Evolutionary conservation across 1,284 basidiomycete genomes (phyloP).

Genomic region (Amylostereum areolatum): DNA sequence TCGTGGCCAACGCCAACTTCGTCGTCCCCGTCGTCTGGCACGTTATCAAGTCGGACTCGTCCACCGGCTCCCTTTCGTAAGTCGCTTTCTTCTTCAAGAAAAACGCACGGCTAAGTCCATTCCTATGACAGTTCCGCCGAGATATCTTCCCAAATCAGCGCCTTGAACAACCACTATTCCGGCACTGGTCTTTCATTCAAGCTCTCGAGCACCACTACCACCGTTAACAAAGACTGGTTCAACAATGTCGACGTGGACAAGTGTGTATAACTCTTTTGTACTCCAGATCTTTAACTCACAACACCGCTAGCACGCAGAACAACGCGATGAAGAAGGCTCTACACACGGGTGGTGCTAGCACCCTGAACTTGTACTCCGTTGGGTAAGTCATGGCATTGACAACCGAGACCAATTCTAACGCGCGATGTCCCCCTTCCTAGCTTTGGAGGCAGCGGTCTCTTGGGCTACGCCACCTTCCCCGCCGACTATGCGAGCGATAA

Average conservation of each 20-base stretch:
- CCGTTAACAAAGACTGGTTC: slow-evolving; percentile 45
- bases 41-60: slow-evolving; percentile 34
- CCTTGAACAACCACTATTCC: slow-evolving; percentile 43
- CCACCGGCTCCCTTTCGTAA: slow-evolving; percentile 42
- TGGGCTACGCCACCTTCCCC: slow-evolving; percentile 51
- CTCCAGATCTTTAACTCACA: not conserved
- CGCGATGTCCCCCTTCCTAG: slow-evolving; percentile 25
- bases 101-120: slow-evolving; percentile 8
- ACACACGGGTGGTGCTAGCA: slow-evolving; percentile 33
- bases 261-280: slow-evolving; percentile 1
- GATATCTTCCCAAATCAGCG: slow-evolving; percentile 35
- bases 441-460: slow-evolving; percentile 29
- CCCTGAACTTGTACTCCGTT: slow-evolving; percentile 49
- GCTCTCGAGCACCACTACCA: slow-evolving; percentile 39
- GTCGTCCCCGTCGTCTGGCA: slow-evolving; percentile 38
- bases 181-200: slow-evolving; percentile 35
- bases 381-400: slow-evolving; percentile 20
- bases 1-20: slow-evolving; percentile 26
- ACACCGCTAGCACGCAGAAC: slow-evolving; percentile 24
- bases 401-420: not conserved
- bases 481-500: slow-evolving; percentile 30
- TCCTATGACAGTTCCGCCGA: slow-evolving; percentile 27
- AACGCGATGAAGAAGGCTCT: slow-evolving; percentile 45
- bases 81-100: slow-evolving; percentile 8
- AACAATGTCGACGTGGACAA: slow-evolving; percentile 32